These are phyloP conservation scores for Silene coronaria DNA, from an alignment of 179 eudicot genomes.

Conservation along the genomic window DNA sequence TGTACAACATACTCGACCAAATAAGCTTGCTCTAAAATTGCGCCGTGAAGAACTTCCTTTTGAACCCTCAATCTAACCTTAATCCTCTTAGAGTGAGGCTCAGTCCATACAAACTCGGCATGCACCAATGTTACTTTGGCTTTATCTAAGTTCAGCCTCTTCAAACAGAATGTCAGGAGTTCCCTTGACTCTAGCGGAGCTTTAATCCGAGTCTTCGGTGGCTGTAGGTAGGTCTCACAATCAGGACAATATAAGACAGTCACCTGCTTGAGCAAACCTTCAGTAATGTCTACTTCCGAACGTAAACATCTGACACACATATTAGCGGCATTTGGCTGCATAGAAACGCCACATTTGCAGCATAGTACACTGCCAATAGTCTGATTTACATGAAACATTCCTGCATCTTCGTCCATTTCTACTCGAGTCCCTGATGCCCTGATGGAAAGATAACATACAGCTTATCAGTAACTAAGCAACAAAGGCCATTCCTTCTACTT, in stretches of 20 bases:
- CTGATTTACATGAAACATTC: slow-evolving; percentile 47
- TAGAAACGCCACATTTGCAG: slow-evolving; percentile 59
- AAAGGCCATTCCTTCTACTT: neutral
- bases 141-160: slow-evolving; percentile 42
- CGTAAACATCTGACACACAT: slow-evolving; percentile 64
- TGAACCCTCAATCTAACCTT: slow-evolving; percentile 44
- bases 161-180: slow-evolving; percentile 47
- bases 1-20: slow-evolving; percentile 44
- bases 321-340: slow-evolving; percentile 66
- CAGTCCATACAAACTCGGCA: slow-evolving; percentile 48
- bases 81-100: slow-evolving; percentile 49
- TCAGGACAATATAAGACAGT: slow-evolving; percentile 45
- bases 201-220: slow-evolving; percentile 55
- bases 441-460: neutral
- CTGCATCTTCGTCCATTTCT: slow-evolving; percentile 26
- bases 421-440: neutral
- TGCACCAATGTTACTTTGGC: slow-evolving; percentile 37
- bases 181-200: slow-evolving; percentile 51
- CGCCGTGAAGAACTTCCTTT: slow-evolving; percentile 52
- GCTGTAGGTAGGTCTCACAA: slow-evolving; percentile 55
- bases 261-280: slow-evolving; percentile 53
- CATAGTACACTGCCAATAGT: slow-evolving; percentile 59
- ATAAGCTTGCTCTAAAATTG: slow-evolving; percentile 41
- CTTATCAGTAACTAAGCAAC: neutral
- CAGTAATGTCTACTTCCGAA: slow-evolving; percentile 60